Conservation (phyloP, 2,329 filamentous ascomycete genomes). For the Sporothrix phasma region DNA sequence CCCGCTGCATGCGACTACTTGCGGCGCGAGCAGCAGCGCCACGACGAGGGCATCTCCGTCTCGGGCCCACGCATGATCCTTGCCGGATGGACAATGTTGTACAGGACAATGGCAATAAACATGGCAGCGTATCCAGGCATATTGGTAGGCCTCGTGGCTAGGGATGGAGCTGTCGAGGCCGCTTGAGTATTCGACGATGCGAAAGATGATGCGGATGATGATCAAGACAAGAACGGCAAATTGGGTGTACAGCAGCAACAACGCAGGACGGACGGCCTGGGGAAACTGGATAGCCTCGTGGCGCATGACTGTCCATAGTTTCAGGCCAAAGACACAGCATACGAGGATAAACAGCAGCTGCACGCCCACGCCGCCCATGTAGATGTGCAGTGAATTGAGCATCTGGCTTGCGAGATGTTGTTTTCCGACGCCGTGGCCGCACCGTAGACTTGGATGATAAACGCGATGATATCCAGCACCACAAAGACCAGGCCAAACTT, state of each 20-base stretch:
- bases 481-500: slow-evolving; percentile 37
- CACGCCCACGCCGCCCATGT: slow-evolving; percentile 15
- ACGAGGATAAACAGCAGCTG: slow-evolving; percentile 27
- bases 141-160: slow-evolving; percentile 38
- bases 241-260: slow-evolving; percentile 1
- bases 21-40: slow-evolving; percentile 1
- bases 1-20: neutral
- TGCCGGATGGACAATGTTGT: slow-evolving; percentile 39
- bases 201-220: slow-evolving; percentile 47
- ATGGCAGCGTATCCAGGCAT: slow-evolving; percentile 45
- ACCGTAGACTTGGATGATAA: slow-evolving; percentile 35
- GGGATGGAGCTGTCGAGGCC: slow-evolving; percentile 29
- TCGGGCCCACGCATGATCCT: slow-evolving; percentile 35
- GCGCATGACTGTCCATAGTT: slow-evolving; percentile 19
- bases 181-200: slow-evolving; percentile 45
- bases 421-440: slow-evolving; percentile 25
- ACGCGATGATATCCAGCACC: slow-evolving; percentile 36
- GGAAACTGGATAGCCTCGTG: slow-evolving; percentile 20
- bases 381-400: slow-evolving; percentile 3
- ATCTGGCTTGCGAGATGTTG: neutral
- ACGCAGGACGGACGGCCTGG: neutral
- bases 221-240: slow-evolving; percentile 12
- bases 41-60: slow-evolving; percentile 32
- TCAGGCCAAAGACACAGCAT: slow-evolving; percentile 29
- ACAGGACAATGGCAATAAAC: slow-evolving; percentile 34